Base-by-base conservation (phyloP, 1,139 yeast species). In the Debaryomycetaceae sp. region DNA sequence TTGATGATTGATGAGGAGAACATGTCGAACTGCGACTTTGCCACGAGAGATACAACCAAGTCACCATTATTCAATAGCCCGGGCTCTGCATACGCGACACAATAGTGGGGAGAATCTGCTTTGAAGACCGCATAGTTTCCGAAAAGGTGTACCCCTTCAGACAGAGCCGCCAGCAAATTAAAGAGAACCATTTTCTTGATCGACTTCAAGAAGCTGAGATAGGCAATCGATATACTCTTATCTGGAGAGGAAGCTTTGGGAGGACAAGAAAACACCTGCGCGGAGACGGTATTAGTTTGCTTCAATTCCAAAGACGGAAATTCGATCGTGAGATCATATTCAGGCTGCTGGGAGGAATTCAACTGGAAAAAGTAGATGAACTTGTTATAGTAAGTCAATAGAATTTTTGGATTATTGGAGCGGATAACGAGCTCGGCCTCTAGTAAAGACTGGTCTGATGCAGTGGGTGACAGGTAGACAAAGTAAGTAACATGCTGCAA, bases 381-480 rank as follows among this genome's bases (percentile, higher is more conserved):
- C 38, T 75, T 73, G 37, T 77, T 71, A 43, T 73, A 66, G 33
- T 76, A 63, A 11, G 77, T 69, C 4, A 76, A 64, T 26, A 79
- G 52, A 6, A 69, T 66, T 28, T 59, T 58, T 2, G 79, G 73
- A 35, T 69, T 49, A 22, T 61, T 52, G 37, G 62, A 60, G 30
- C 87, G 57, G 29, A 78, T 55, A 19, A 58, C 49, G 24, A 78
- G 57, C 44, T 78, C 87, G 28, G 77, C 66, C 37, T 76, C 79
- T 13, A 76, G 55, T 10, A 78, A 52, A 27, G 54, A 41, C 44
- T 57, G 63, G 38, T 63, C 69, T 35, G 49, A 52, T 25, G 40
- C 34, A 30, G 46, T 37, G 38, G 47, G 37, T 19, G 56, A 41
- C 7, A 57, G 39, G 34, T 56, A 62, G 23, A 66, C 56, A 34